Percentiles rank a stretch among this genome's conserved stretches.
These are phyloP conservation scores for Vigna unguiculata DNA, from an alignment of 306 rosid species.

Conservation along the genomic window DNA sequence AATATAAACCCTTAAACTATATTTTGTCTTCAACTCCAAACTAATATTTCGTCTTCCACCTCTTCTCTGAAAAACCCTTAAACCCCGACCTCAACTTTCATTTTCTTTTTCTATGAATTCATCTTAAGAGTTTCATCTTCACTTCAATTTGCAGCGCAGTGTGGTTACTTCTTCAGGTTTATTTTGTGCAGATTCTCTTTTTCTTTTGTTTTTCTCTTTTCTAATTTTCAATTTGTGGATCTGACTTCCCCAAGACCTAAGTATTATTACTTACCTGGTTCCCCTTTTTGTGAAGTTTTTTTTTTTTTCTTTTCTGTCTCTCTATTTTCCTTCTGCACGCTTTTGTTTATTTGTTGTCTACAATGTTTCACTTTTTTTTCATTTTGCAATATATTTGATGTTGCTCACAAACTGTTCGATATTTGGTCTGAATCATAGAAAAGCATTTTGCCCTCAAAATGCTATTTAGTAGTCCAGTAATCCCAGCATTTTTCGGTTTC, in stretches of 20 bases:
- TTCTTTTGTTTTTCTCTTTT: neutral
- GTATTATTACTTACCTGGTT: neutral
- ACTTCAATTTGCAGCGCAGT: neutral
- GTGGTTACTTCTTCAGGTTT: neutral
- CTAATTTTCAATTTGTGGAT: neutral
- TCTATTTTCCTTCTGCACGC: neutral
- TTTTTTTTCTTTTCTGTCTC: neutral
- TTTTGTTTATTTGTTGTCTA: neutral
- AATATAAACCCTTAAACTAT: too few species aligned
- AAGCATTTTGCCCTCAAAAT: neutral
- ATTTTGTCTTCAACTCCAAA: neutral
- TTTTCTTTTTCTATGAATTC: neutral
- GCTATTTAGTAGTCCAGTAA: neutral
- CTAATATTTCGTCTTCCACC: neutral
- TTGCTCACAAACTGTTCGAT: constrained; percentile 7
- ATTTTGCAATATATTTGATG: neutral
- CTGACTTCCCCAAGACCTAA: neutral
- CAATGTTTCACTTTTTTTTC: neutral
- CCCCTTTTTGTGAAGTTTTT: neutral
- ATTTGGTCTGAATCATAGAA: neutral
- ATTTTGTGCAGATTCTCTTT: neutral
- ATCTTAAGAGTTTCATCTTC: neutral
- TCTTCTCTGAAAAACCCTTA: neutral
- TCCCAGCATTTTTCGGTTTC: neutral
- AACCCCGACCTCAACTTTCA: neutral